Evolutionary conservation across 2,329 filamentous ascomycete species (phyloP).

Genomic region (Sporothrix variecibatus): DNA sequence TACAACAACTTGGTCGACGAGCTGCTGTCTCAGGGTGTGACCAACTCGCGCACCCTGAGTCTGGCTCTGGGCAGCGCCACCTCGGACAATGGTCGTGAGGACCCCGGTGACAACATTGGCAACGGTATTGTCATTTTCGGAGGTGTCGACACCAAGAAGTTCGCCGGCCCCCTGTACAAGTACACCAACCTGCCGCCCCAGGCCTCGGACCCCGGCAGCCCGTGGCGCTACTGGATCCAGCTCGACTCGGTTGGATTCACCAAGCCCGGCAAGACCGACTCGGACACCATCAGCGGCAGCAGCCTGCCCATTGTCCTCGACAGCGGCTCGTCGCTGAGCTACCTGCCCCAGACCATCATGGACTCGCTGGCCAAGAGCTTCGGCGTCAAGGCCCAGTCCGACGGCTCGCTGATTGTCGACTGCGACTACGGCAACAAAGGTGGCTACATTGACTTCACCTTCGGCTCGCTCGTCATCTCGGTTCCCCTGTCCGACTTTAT

Average conservation of each 20-base stretch:
- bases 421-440: slow-evolving; percentile 39
- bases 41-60: slow-evolving; percentile 41
- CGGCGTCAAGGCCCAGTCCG: slow-evolving; percentile 40
- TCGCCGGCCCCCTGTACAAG: slow-evolving; percentile 40
- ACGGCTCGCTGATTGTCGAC: slow-evolving; percentile 31
- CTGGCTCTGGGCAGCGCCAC: slow-evolving; percentile 38
- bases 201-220: slow-evolving; percentile 30
- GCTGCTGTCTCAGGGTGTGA: slow-evolving; percentile 50
- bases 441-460: slow-evolving; percentile 44
- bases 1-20: slow-evolving; percentile 53
- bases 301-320: slow-evolving; percentile 58
- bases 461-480: slow-evolving; percentile 42
- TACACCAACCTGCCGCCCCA: slow-evolving; percentile 37
- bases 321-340: slow-evolving; percentile 67
- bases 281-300: slow-evolving; percentile 34
- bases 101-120: slow-evolving; percentile 26
- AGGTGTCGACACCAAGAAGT: slow-evolving; percentile 51
- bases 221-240: slow-evolving; percentile 45
- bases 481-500: slow-evolving; percentile 46
- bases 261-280: slow-evolving; percentile 35
- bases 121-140: slow-evolving; percentile 45
- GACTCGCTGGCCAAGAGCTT: slow-evolving; percentile 47
- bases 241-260: slow-evolving; percentile 43
- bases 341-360: slow-evolving; percentile 62
- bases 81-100: slow-evolving; percentile 27